phyloP scores from a whole-genome alignment of 352 stramenopile genomes.

The Globisporangium nagaii region DNA sequence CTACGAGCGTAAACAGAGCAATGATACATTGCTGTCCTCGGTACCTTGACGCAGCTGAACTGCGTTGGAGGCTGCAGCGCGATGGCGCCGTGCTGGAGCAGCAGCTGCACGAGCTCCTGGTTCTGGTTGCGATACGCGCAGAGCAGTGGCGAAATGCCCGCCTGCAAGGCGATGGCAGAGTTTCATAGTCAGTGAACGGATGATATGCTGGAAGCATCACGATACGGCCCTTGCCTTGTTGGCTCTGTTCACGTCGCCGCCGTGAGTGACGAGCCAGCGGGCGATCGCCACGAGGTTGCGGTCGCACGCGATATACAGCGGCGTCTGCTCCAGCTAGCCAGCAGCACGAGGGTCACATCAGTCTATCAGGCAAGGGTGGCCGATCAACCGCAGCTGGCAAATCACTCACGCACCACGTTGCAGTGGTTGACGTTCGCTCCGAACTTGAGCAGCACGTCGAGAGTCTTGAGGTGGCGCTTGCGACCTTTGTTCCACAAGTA shows the following conservation, averaged over 20 bases:
- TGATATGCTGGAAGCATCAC: too few species aligned
- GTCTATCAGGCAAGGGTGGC: too few species aligned
- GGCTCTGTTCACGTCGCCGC: conserved; percentile 43
- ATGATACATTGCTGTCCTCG: too few species aligned
- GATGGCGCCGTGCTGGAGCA: conserved; percentile 40
- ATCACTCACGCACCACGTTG: conserved; percentile 29
- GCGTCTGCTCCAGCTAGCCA: conserved; percentile 46
- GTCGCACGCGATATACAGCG: conserved; percentile 53
- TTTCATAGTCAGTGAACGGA: too few species aligned
- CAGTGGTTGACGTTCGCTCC: conserved; percentile 45
- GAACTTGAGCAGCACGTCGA: conserved; percentile 47
- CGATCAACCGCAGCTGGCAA: too few species aligned
- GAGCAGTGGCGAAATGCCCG: conserved; percentile 41
- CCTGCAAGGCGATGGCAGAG: conserved; percentile 6
- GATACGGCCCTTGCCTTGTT: conserved; percentile 46
- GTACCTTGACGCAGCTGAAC: conserved; percentile 38
- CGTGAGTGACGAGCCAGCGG: conserved; percentile 47
- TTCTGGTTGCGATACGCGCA: conserved; percentile 58
- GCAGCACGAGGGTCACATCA: too few species aligned
- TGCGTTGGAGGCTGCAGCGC: conserved; percentile 22
- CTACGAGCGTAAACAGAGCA: neutral
- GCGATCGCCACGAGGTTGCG: conserved; percentile 30
- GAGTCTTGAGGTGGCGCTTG: conserved; percentile 46
- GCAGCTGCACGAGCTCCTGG: conserved; percentile 24
- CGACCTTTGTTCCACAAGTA: conserved; percentile 34